Conservation (phyloP, 1,139 yeast genomes). For the Tardiomyces blankii region DNA sequence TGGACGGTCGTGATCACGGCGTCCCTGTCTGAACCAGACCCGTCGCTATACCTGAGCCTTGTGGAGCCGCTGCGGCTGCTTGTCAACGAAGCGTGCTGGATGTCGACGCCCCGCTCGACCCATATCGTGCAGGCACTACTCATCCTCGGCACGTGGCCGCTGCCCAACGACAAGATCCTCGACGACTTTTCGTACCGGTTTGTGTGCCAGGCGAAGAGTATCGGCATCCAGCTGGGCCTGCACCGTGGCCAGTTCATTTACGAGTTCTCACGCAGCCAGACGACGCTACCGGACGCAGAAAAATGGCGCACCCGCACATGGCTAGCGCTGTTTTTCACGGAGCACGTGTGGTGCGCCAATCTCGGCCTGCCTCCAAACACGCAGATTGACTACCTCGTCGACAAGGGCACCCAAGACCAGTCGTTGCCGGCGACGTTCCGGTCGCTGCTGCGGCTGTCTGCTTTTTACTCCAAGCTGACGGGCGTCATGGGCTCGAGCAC, state of each 20-base stretch:
- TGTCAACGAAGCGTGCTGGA: slow-evolving; percentile 91
- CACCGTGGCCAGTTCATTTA: slow-evolving; percentile 88
- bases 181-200: slow-evolving; percentile 90
- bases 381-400: slow-evolving; percentile 74
- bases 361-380: slow-evolving; percentile 82
- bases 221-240: slow-evolving; percentile 82
- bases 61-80: slow-evolving; percentile 74
- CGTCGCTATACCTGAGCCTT: slow-evolving; percentile 63
- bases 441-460: slow-evolving; percentile 60
- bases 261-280: slow-evolving; percentile 86
- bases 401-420: slow-evolving; percentile 62
- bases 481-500: slow-evolving; percentile 84
- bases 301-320: slow-evolving; percentile 92
- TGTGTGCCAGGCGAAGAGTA: slow-evolving; percentile 73
- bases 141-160: slow-evolving; percentile 80
- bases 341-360: slow-evolving; percentile 84
- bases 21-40: slow-evolving; percentile 77
- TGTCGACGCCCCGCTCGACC: slow-evolving; percentile 84
- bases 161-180: slow-evolving; percentile 84
- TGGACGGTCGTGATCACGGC: slow-evolving; percentile 91
- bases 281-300: slow-evolving; percentile 79
- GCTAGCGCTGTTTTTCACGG: slow-evolving; percentile 80
- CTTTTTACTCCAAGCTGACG: slow-evolving; percentile 75
- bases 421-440: slow-evolving; percentile 62
- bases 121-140: slow-evolving; percentile 85